Conservation (phyloP, 306 rosid species). For the Acacia acuminata region DNA sequence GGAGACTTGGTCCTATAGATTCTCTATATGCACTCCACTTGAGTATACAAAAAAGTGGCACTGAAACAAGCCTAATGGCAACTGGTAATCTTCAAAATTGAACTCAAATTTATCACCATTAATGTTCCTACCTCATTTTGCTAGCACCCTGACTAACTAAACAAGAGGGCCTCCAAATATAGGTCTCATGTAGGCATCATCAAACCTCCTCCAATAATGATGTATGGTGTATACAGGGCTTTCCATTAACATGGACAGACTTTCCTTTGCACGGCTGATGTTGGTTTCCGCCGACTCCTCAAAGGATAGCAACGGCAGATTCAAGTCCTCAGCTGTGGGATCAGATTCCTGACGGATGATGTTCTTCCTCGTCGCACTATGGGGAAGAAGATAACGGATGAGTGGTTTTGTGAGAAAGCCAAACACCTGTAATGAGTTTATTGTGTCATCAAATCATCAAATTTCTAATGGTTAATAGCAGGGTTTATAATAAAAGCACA, state of each 20-base stretch:
- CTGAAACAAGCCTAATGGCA: neutral
- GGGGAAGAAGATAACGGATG: constrained; percentile 61
- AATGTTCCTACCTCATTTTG: neutral
- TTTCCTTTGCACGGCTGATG: constrained; percentile 73
- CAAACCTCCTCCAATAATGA: constrained; percentile 82
- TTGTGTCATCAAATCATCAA: neutral
- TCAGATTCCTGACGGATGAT: constrained; percentile 28
- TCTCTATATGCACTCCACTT: neutral
- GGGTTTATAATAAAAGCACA: neutral
- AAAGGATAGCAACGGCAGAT: constrained; percentile 68
- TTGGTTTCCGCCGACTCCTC: constrained; percentile 70
- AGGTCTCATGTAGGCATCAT: constrained; percentile 90
- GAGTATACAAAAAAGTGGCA: constrained; percentile 10
- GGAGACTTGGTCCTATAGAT: neutral
- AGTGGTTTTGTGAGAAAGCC: constrained; percentile 84
- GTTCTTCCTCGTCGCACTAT: constrained; percentile 25
- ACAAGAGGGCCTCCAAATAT: constrained; percentile 74
- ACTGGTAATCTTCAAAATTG: constrained; percentile 14
- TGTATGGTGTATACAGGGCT: constrained; percentile 80
- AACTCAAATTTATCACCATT: neutral
- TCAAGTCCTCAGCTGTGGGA: constrained; percentile 48
- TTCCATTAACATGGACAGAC: constrained; percentile 71
- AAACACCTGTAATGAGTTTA: constrained; percentile 60
- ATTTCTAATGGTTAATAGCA: neutral
- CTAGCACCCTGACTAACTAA: constrained; percentile 36